Evolutionary conservation across 2,329 filamentous ascomycete genomes (phyloP), one percentile per base, ranked within the genome.

Genomic region (Trichoderma breve): DNA sequence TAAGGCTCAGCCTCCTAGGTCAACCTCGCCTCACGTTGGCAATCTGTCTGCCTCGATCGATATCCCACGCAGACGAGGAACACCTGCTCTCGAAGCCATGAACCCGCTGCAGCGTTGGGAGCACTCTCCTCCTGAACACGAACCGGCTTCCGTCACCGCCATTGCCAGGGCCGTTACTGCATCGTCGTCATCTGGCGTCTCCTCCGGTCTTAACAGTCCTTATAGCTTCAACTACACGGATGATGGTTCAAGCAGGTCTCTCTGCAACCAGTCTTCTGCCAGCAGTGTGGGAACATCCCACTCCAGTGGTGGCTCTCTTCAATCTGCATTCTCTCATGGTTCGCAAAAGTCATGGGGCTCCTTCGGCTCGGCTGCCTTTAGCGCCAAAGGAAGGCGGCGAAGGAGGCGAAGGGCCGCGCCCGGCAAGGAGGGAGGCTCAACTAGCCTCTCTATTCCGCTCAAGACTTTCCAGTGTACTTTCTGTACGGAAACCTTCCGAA

Each of bases 1-100:
- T 76, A 97, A 97, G 83, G 90, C 92, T 70, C 89, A 90, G 62
- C 85, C 88, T 2, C 89, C 89, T 61, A 87, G 91, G 74, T 90
- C 89, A 34, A 89, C 87, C 21, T 95, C 93, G 5, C 92, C 93
- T 1, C 89, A 91, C 75, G 87, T 89, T 30, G 87, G 86, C 74
- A 86, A 83, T 74, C 87, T 88, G 71, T 87, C 87, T 6, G 84
- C 85, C 71, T 89, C 91, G 4, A 91, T 97, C 73, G 90, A 95
- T 74, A 95, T 97, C 70, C 92, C 93, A 12, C 84, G 86, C 77
- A 83, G 87, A 77, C 82, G 85, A 71, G 86, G 86, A 64, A 88
- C 88, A 60, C 87, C 89, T 2, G 86, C 83, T 15, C 80, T 73
- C 7, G 72, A 73, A 34, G 84, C 21, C 85, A 58, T 77, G 73